Conservation (phyloP, 2,329 filamentous ascomycete genomes). For the Thielaviopsis cerberus region DNA sequence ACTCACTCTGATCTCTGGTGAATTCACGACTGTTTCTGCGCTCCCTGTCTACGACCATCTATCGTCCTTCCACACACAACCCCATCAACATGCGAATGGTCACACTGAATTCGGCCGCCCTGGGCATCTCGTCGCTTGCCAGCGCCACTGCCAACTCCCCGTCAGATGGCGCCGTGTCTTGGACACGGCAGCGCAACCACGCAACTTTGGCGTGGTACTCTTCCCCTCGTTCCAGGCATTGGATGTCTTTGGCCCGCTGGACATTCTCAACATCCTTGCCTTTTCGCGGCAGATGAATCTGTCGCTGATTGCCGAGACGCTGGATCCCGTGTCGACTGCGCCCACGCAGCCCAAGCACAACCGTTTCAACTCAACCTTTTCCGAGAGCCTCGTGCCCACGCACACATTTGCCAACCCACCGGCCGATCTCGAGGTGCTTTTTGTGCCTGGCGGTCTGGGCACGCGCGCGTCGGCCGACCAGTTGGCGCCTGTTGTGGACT, state of each 20-base stretch:
- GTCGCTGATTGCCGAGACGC: slow-evolving; percentile 22
- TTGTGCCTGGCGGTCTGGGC: slow-evolving; percentile 47
- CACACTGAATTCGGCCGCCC: neutral
- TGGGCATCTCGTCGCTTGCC: neutral
- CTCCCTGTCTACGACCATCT: neutral
- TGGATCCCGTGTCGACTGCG: slow-evolving; percentile 25
- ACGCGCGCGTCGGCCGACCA: slow-evolving; percentile 20
- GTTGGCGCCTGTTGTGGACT: slow-evolving; percentile 19
- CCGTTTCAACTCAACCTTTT: slow-evolving; percentile 20
- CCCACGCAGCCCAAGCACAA: slow-evolving; percentile 15
- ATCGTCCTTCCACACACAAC: neutral
- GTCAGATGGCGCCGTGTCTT: neutral
- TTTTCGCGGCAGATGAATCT: slow-evolving; percentile 21
- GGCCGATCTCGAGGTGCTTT: slow-evolving; percentile 38
- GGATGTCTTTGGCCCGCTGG: slow-evolving; percentile 29
- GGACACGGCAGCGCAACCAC: neutral
- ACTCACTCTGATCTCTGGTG: neutral
- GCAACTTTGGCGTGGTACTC: slow-evolving; percentile 24
- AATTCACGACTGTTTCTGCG: neutral
- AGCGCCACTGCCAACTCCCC: neutral
- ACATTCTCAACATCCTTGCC: slow-evolving; percentile 25
- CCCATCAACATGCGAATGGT: neutral
- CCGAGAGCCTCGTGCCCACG: slow-evolving; percentile 22
- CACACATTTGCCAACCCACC: slow-evolving; percentile 34
- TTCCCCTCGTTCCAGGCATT: slow-evolving; percentile 27